These are phyloP conservation scores for Eremochloa ophiuroides DNA, from an alignment of 176 grass and related monocot species.

Conservation along the genomic window DNA sequence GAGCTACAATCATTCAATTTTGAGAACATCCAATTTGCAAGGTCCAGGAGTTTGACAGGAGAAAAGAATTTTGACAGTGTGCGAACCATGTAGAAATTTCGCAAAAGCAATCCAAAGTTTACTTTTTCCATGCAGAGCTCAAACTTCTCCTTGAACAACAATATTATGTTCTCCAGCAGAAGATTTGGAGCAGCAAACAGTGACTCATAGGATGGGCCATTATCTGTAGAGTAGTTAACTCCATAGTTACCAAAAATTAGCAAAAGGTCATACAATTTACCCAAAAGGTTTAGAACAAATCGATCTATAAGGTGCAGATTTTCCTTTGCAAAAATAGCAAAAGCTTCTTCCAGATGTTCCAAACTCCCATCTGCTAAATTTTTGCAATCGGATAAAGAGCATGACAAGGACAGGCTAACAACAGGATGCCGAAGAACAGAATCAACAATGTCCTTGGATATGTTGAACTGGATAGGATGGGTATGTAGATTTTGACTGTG, in stretches of 20 bases:
- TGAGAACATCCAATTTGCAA: slow-evolving; percentile 74
- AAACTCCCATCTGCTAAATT: slow-evolving; percentile 36
- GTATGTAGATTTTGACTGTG: slow-evolving; percentile 15
- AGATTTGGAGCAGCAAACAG: slow-evolving; percentile 45
- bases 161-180: slow-evolving; percentile 49
- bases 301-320: slow-evolving; percentile 51
- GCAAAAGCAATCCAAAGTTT: slow-evolving; percentile 48
- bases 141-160: slow-evolving; percentile 74
- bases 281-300: slow-evolving; percentile 62
- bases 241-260: slow-evolving; percentile 19
- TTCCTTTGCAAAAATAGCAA: slow-evolving; percentile 53
- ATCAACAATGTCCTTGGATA: slow-evolving; percentile 53
- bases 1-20: slow-evolving; percentile 29
- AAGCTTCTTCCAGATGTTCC: slow-evolving; percentile 34
- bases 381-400: slow-evolving; percentile 44
- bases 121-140: slow-evolving; percentile 41
- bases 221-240: slow-evolving; percentile 6
- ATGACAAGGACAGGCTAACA: slow-evolving; percentile 42
- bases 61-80: slow-evolving; percentile 56
- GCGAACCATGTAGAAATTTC: slow-evolving; percentile 54
- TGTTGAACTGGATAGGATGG: slow-evolving; percentile 17
- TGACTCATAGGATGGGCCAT: slow-evolving; percentile 36
- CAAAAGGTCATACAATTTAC: slow-evolving; percentile 57
- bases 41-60: slow-evolving; percentile 70
- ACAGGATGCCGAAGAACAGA: slow-evolving; percentile 75